Evolutionary conservation across 78 protist genomes (phyloP).

Genomic region (Planoprotostelium fungivorum): DNA sequence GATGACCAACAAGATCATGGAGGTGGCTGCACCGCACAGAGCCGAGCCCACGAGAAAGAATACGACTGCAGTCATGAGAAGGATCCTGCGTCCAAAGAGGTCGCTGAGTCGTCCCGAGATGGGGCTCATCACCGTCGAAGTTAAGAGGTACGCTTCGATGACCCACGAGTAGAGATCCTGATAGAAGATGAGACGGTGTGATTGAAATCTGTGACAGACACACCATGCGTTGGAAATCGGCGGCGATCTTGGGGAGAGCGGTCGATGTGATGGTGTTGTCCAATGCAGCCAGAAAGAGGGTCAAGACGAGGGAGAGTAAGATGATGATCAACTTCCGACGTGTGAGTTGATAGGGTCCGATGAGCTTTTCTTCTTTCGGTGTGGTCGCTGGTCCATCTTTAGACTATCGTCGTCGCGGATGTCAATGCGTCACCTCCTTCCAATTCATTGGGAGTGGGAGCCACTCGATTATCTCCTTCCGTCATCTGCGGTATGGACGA

Average conservation of each 20-base stretch:
- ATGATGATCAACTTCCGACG: conserved; percentile 30
- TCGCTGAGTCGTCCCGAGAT: conserved; percentile 54
- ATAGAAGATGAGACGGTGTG: background rate
- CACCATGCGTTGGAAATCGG: background rate
- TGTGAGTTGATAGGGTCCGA: conserved; percentile 3
- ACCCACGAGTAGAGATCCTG: conserved; percentile 31
- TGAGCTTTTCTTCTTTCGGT: too few species aligned
- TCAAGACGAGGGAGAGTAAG: conserved; percentile 37
- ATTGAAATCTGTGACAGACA: background rate
- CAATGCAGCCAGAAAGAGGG: conserved; percentile 40
- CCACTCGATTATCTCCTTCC: too few species aligned
- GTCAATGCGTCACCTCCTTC: too few species aligned
- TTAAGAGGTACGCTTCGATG: conserved; percentile 33
- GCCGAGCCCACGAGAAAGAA: conserved; percentile 32
- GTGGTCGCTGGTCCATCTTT: too few species aligned
- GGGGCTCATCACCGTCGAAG: conserved; percentile 34
- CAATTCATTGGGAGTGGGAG: too few species aligned
- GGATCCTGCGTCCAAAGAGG: conserved; percentile 38
- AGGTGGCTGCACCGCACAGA: conserved; percentile 20
- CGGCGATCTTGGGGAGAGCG: background rate
- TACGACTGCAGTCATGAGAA: conserved; percentile 10
- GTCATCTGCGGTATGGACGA: too few species aligned
- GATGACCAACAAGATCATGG: conserved; percentile 29
- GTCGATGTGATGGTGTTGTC: conserved; percentile 14
- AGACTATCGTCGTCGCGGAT: too few species aligned